phyloP scores from a whole-genome alignment of 805 yeast genomes.

The Hanseniaspora jakobsenii region DNA sequence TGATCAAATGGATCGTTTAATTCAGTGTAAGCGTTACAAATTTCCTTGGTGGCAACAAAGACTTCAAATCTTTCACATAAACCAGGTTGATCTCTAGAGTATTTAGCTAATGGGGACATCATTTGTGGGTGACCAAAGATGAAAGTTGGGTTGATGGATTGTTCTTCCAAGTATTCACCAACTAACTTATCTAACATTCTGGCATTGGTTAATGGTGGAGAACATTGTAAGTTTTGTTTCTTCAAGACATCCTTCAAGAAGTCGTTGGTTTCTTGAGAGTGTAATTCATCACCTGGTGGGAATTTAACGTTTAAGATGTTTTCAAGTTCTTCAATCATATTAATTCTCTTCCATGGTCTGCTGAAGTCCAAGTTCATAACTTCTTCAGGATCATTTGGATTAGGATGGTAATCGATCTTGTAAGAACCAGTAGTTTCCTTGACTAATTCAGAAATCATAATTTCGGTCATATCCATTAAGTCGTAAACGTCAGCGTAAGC shows the following conservation, averaged over 20 bases:
- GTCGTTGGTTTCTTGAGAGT: slow-evolving; percentile 83
- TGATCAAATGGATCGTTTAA: slow-evolving; percentile 98
- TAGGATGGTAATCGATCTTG: slow-evolving; percentile 79
- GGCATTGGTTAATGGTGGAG: slow-evolving; percentile 88
- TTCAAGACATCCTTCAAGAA: slow-evolving; percentile 71
- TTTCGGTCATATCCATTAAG: slow-evolving; percentile 83
- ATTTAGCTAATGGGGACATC: slow-evolving; percentile 99
- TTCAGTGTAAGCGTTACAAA: slow-evolving; percentile 96
- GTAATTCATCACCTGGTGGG: slow-evolving; percentile 92
- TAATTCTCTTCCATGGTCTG: slow-evolving; percentile 97
- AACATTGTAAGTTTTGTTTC: slow-evolving; percentile 74
- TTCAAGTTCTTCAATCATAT: slow-evolving; percentile 94
- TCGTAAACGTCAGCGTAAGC: slow-evolving; percentile 96
- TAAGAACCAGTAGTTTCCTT: slow-evolving; percentile 87
- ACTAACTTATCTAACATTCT: slow-evolving; percentile 97
- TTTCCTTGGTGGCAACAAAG: slow-evolving; percentile 96
- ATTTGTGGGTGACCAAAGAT: slow-evolving; percentile 98
- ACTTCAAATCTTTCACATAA: slow-evolving; percentile 97
- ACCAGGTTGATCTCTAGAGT: slow-evolving; percentile 84
- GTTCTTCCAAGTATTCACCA: slow-evolving; percentile 82
- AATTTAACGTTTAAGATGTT: slow-evolving; percentile 72
- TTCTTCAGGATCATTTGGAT: slow-evolving; percentile 83
- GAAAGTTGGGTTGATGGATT: slow-evolving; percentile 91
- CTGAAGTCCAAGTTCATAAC: slow-evolving; percentile 71
- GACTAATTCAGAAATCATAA: slow-evolving; percentile 92